Evolutionary conservation across 108 stramenopile genomes (phyloP).

Genomic region (Skeletonema tropicum): DNA sequence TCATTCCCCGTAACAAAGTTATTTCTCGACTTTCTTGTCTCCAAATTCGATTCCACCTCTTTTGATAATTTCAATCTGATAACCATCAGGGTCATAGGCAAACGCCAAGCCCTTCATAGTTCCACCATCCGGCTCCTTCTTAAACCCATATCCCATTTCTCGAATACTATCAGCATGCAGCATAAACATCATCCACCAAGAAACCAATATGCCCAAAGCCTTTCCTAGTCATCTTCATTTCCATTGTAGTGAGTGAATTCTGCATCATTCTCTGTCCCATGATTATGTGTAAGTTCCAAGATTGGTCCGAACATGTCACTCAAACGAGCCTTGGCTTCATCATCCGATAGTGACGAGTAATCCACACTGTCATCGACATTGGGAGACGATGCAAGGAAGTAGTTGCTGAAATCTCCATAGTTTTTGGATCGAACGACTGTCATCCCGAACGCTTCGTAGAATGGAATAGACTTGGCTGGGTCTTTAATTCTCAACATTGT

Average conservation of each 20-base stretch:
- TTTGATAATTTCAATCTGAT: constrained; percentile 83
- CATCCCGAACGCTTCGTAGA: constrained; percentile 91
- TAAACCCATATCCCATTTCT: constrained; percentile 78
- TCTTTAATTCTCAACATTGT: constrained; percentile 98
- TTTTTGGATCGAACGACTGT: constrained; percentile 77
- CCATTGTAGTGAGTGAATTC: constrained; percentile 89
- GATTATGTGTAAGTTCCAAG: constrained; percentile 94
- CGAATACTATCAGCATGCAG: constrained; percentile 84
- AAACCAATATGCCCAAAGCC: constrained; percentile 99
- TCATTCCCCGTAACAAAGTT: not conserved
- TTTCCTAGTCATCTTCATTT: constrained; percentile 93
- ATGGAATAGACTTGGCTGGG: constrained; percentile 81
- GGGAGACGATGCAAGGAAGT: constrained; percentile 87
- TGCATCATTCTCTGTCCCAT: constrained; percentile 89
- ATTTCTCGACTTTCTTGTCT: constrained; percentile 50
- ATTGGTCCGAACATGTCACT: constrained; percentile 69
- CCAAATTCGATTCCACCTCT: constrained; percentile 83
- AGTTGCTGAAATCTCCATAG: constrained; percentile 91
- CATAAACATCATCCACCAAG: constrained; percentile 95
- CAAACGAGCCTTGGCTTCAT: constrained; percentile 36
- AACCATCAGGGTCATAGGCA: constrained; percentile 89
- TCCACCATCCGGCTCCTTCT: constrained; percentile 85
- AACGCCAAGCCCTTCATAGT: constrained; percentile 91
- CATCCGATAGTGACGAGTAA: constrained; percentile 46
- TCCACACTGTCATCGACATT: constrained; percentile 50